Percentiles rank a stretch among this genome's conserved stretches.
Evolutionary conservation across 805 yeast species (phyloP).

Genomic region (Scheffersomyces ergatensis): DNA sequence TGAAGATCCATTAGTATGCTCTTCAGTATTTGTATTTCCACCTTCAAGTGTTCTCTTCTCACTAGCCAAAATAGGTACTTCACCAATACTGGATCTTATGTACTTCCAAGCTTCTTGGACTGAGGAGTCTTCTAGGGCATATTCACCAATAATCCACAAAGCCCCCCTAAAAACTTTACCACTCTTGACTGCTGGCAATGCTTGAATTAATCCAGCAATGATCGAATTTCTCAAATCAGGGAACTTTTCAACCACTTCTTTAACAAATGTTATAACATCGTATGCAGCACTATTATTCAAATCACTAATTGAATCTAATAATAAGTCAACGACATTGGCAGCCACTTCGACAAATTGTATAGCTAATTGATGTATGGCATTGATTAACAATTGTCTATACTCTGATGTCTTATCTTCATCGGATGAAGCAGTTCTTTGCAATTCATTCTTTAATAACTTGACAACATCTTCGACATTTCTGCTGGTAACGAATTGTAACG

Average conservation of each 20-base stretch:
- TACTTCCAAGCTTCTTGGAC: slow-evolving; percentile 85
- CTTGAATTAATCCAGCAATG: slow-evolving; percentile 55
- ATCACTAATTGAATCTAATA: slow-evolving; percentile 83
- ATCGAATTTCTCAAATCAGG: slow-evolving; percentile 73
- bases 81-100: slow-evolving; percentile 81
- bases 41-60: slow-evolving; percentile 46
- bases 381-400: slow-evolving; percentile 84
- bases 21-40: slow-evolving; percentile 28
- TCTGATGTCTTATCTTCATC: slow-evolving; percentile 81
- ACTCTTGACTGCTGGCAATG: slow-evolving; percentile 68
- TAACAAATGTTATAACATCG: slow-evolving; percentile 87
- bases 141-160: slow-evolving; percentile 96
- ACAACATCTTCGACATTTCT: slow-evolving; percentile 94
- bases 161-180: slow-evolving; percentile 93
- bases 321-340: slow-evolving; percentile 80
- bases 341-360: slow-evolving; percentile 88
- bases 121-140: slow-evolving; percentile 64
- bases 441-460: slow-evolving; percentile 86
- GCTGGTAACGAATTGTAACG: slow-evolving; percentile 75
- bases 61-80: slow-evolving; percentile 81
- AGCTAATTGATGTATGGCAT: slow-evolving; percentile 87
- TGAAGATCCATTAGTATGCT: slow-evolving; percentile 27
- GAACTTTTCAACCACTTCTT: slow-evolving; percentile 90
- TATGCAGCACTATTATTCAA: slow-evolving; percentile 81
- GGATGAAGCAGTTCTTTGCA: slow-evolving; percentile 65